Base-by-base conservation (phyloP, 106 monocot genomes). In the Platanthera zijinensis region DNA sequence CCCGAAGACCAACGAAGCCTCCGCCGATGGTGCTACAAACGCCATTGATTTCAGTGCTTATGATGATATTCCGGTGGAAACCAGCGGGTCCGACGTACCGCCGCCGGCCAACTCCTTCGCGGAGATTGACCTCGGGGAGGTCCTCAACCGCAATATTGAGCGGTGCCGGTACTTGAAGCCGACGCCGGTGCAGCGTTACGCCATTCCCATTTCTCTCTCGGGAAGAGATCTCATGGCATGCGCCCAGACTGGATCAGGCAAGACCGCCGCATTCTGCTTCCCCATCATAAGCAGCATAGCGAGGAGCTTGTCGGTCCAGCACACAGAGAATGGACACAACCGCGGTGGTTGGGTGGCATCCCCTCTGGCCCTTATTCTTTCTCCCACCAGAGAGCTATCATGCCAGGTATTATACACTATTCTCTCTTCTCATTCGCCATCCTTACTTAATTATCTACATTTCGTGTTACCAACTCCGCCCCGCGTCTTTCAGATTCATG, bases 211-310 rank as follows among this genome's bases (percentile, higher is more conserved):
- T 48, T 84, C 92, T 12, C 86, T 90, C 25, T 88, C 79, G 0
- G 97, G 97, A 18, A 72, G 97, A 54, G 97, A 99, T 80, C 81
- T 99, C 21, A 99, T 99, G 97, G 97, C 97, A 0, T 94, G 97
- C 79, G 97, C 97, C 45, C 97, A 94, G 88, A 99, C 97, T 6
- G 97, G 97, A 8, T 99, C 97, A 0, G 97, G 97, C 4, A 99
- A 99, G 83, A 99, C 94, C 0, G 97, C 97, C 5, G 97, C 97
- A 50, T 99, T 99, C 77, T 99, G 97, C 80, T 99, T 99, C 54
- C 97, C 97, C 0, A 99, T 99, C 50, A 99, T 99, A 50, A 87
- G 83, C 75, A 93, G 93, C 50, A 93, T 96, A 52, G 84, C 89
- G 89, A 88, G 71, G 51, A 86, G 81, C 45, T 85, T 76, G 21